phyloP scores from a whole-genome alignment of 805 yeast genomes.

The Kazachstania martiniae region DNA sequence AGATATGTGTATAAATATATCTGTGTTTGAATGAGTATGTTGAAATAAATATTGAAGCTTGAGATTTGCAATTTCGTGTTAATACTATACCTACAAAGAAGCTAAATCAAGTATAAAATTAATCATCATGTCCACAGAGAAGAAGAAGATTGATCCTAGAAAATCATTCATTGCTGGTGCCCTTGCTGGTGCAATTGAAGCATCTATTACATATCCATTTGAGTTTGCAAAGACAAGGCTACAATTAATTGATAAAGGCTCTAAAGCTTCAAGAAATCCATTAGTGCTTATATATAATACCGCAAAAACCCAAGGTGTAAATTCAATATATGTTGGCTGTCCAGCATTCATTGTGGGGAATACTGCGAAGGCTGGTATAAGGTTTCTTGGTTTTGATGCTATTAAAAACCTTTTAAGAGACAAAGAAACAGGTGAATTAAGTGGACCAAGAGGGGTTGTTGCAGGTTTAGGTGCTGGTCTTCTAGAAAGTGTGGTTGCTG shows the following conservation, averaged over 20 bases:
- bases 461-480: slow-evolving; percentile 99
- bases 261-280: slow-evolving; percentile 71
- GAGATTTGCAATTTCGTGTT: too few species aligned
- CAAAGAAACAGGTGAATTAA: slow-evolving; percentile 65
- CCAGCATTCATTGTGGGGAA: slow-evolving; percentile 94
- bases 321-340: slow-evolving; percentile 84
- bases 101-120: too few species aligned
- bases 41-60: too few species aligned
- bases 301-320: slow-evolving; percentile 67
- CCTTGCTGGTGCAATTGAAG: slow-evolving; percentile 93
- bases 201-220: slow-evolving; percentile 85
- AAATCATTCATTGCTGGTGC: slow-evolving; percentile 93
- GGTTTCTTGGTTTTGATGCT: slow-evolving; percentile 86
- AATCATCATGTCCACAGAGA: too few species aligned
- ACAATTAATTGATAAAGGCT: slow-evolving; percentile 62
- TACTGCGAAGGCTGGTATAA: slow-evolving; percentile 90
- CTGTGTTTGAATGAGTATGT: too few species aligned
- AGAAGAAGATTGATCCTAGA: slow-evolving; percentile 44
- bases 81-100: too few species aligned
- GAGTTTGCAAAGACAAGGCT: slow-evolving; percentile 93
- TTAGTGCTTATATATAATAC: slow-evolving; percentile 64
- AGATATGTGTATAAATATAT: too few species aligned
- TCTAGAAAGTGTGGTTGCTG: slow-evolving; percentile 82
- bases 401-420: slow-evolving; percentile 72
- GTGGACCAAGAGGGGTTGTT: slow-evolving; percentile 82